Base-by-base conservation (phyloP, 148 eudicot species). In the Cornus suecica region DNA sequence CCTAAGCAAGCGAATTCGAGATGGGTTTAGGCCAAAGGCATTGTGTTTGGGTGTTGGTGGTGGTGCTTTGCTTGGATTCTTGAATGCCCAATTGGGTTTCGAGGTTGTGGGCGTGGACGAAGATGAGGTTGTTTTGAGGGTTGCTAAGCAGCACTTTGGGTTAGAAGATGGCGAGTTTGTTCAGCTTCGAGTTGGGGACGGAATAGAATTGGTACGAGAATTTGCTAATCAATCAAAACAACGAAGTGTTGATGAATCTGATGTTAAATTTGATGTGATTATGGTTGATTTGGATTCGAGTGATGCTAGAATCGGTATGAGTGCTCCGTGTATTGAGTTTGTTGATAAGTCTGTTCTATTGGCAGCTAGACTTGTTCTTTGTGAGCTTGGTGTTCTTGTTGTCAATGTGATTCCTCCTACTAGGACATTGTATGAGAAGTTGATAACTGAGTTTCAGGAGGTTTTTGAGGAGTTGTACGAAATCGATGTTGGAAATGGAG, bases 1-100 rank as follows among this genome's bases (percentile, higher is more conserved):
- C 63, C 15, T 93, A 15, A 84, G 90, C 26, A 79, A 66, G 68
- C 61, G 75, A 64, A 71, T 90, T 64, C 79, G 73, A 20, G 70
- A 77, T 5, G 83, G 84, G 71, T 66, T 81, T 48, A 82, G 69
- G 83, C 97, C 89, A 2, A 88, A 75, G 71, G 92, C 90, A 0
- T 77, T 90, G 83, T 95, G 99, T 75, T 76, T 91, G 74, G 99
- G 99, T 2, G 93, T 93, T 72, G 99, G 99, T 28, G 99, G 99
- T 75, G 98, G 99, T 16, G 90, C 93, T 69, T 87, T 95, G 81
- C 80, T 88, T 66, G 79, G 82, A 8, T 93, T 93, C 71, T 77
- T 95, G 77, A 48, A 75, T 41, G 18, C 56, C 11, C 82, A 85
- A 34, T 83, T 93, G 72, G 88, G 85, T 60, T 87, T 95, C 51